phyloP scores from a whole-genome alignment of 1,284 basidiomycete species.

The Sporisorium sorghi region DNA sequence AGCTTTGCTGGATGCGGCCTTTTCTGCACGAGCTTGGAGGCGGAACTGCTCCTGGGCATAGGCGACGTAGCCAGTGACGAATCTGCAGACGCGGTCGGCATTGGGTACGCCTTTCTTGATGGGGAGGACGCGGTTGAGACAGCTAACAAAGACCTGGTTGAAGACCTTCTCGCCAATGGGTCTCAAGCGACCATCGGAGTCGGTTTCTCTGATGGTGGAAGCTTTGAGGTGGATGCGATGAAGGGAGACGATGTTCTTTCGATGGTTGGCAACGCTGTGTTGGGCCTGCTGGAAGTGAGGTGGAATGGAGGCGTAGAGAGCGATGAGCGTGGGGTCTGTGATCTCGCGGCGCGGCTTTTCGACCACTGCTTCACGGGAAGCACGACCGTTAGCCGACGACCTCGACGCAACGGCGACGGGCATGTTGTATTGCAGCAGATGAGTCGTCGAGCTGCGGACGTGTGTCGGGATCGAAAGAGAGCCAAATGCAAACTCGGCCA shows the following conservation, averaged over 20 bases:
- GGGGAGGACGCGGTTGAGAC: constrained; percentile 79
- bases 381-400: constrained; percentile 23
- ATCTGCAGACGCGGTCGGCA: constrained; percentile 86
- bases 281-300: constrained; percentile 82
- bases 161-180: constrained; percentile 82
- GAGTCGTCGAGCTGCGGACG: not conserved
- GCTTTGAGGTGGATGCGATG: constrained; percentile 83
- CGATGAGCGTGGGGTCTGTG: constrained; percentile 27
- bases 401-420: constrained; percentile 48
- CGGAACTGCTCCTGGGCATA: constrained; percentile 70
- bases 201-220: constrained; percentile 73
- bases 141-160: constrained; percentile 74
- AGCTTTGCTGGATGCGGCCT: constrained; percentile 15
- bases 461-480: not conserved
- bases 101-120: constrained; percentile 85
- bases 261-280: constrained; percentile 82
- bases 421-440: constrained; percentile 16
- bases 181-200: constrained; percentile 28
- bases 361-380: constrained; percentile 19
- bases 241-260: constrained; percentile 89
- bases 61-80: constrained; percentile 83
- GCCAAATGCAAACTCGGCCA: not conserved
- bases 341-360: constrained; percentile 32
- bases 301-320: constrained; percentile 41
- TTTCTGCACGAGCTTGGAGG: constrained; percentile 40